These are phyloP conservation scores for Amphirosellinia nigrospora DNA, from an alignment of 495 filamentous ascomycete species.

Conservation along the genomic window DNA sequence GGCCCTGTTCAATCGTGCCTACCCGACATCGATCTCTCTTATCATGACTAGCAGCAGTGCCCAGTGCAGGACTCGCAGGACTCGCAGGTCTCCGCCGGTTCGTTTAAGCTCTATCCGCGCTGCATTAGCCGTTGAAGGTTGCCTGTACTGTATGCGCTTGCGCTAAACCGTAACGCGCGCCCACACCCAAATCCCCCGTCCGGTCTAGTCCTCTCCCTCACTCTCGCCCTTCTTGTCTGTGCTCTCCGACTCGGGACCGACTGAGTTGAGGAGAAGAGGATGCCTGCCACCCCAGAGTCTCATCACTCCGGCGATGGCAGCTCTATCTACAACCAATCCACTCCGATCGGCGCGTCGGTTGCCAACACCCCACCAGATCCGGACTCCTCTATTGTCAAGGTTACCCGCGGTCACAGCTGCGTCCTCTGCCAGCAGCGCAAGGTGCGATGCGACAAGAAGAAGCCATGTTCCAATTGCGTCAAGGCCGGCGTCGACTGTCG, in stretches of 20 bases:
- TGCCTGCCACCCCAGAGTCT: slow-evolving; percentile 44
- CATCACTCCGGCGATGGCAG: slow-evolving; percentile 39
- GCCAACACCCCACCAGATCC: slow-evolving; percentile 38
- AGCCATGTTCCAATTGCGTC: slow-evolving; percentile 69
- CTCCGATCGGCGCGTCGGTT: slow-evolving; percentile 43
- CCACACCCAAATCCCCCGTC: background rate
- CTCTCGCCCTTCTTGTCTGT: slow-evolving; percentile 24
- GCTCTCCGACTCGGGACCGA: slow-evolving; percentile 37
- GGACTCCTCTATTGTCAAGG: slow-evolving; percentile 52
- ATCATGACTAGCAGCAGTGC: slow-evolving; percentile 16
- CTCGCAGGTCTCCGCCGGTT: slow-evolving; percentile 22
- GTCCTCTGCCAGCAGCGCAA: slow-evolving; percentile 70
- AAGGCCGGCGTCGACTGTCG: slow-evolving; percentile 66
- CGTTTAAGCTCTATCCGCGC: slow-evolving; percentile 19
- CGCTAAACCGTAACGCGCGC: slow-evolving; percentile 2
- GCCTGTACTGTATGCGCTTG: background rate
- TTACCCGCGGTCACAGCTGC: slow-evolving; percentile 65
- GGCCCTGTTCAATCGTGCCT: slow-evolving; percentile 4
- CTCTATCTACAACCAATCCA: slow-evolving; percentile 39
- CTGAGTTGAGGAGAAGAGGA: slow-evolving; percentile 34
- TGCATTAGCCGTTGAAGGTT: slow-evolving; percentile 19
- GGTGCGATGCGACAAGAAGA: slow-evolving; percentile 69
- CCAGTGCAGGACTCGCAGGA: slow-evolving; percentile 26
- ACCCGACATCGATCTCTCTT: slow-evolving; percentile 10
- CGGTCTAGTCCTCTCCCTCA: background rate